Evolutionary conservation across 108 stramenopile species (phyloP), one percentile per base, ranked within the genome.

Genomic region (Cylindrotheca fusiformis): DNA sequence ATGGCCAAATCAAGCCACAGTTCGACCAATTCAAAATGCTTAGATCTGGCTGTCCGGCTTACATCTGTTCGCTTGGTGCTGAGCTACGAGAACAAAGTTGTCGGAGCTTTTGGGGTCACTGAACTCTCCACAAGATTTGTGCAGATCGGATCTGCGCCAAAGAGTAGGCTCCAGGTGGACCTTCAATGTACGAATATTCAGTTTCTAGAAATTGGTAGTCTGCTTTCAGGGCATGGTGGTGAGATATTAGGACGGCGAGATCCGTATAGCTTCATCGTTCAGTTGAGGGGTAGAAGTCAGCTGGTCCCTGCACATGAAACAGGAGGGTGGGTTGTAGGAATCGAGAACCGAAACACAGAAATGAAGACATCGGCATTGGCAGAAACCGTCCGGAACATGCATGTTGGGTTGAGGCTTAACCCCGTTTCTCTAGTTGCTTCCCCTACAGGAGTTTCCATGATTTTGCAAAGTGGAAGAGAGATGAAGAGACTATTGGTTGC

Each of bases 301-400:
- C 62, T 78, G 32, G 76, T 77, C 48, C 65, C 66, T 3, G 32
- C 32, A 3, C 18, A 53, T 20, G 63, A 68, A 20, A 49, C 21
- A 33, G 69, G 77, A 1, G 83, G 79, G 1, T 84, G 83, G 83
- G 77, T 77, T 0, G 65, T 78, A 17, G 83, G 77, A 14, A 44
- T 19, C 27, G 66, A 68, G 0, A 56, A 51, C 2, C 60, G 46
- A 20, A 61, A 65, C 24, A 26, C 24, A 19, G 62, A 51, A 12
- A 59, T 17, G 27, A 44, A 44, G 31, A 14, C 28, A 20, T 36
- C 5, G 27, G 10, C 41, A 18, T 0, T 30, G 33, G 29, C 36
- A 32, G 21, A 28, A 24, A 49, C 24, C 19, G 67, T 72, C 33
- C 74, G 77, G 58, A 79, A 82, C 58, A 19, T 60, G 25, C 81